These are phyloP conservation scores for Malus sieversii DNA, from an alignment of 306 rosid species.

Conservation along the genomic window DNA sequence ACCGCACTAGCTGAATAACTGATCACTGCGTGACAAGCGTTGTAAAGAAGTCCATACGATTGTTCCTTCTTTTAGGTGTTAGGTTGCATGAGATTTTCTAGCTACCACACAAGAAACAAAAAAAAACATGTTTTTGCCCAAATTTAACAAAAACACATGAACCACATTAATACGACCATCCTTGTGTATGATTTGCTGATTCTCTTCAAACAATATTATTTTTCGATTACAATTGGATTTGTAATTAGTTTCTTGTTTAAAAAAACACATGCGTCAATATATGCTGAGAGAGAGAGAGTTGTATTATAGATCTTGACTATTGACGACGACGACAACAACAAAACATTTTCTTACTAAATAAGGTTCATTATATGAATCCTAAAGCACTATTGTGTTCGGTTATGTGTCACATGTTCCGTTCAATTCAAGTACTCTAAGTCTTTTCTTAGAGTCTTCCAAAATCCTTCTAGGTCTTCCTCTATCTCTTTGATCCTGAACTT, in stretches of 20 bases:
- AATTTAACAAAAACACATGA: background rate
- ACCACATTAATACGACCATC: background rate
- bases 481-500: rapidly evolving
- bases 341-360: rapidly evolving
- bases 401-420: too few species aligned
- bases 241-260: background rate
- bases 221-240: too few species aligned
- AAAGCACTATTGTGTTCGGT: rapidly evolving
- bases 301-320: background rate
- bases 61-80: too few species aligned
- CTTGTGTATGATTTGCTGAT: background rate
- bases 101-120: too few species aligned
- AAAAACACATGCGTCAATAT: background rate
- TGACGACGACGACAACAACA: background rate
- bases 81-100: too few species aligned
- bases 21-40: too few species aligned
- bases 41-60: too few species aligned
- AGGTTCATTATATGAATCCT: rapidly evolving
- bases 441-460: too few species aligned
- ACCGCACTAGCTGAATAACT: too few species aligned
- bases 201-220: background rate
- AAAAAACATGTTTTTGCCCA: background rate
- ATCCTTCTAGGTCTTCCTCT: too few species aligned
- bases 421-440: too few species aligned
- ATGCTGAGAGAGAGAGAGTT: background rate